These are phyloP conservation scores for Aspergillus affinis DNA, from an alignment of 495 filamentous ascomycete genomes.

Conservation along the genomic window DNA sequence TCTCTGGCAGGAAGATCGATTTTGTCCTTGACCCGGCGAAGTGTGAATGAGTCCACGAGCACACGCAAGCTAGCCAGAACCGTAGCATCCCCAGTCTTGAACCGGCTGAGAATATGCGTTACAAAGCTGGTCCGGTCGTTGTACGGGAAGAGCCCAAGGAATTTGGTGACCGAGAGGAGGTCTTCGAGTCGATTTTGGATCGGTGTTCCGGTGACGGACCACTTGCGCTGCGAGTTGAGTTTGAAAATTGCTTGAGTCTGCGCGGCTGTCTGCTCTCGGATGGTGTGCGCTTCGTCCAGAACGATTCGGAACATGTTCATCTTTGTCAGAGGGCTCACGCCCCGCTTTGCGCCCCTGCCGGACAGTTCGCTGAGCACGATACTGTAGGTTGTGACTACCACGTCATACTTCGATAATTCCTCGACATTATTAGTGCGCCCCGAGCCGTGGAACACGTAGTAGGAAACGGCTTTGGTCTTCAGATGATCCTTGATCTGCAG, in stretches of 20 bases:
- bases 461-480: slow-evolving; percentile 55
- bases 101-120: slow-evolving; percentile 76
- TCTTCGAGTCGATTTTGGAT: slow-evolving; percentile 93
- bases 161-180: slow-evolving; percentile 84
- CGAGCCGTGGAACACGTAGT: slow-evolving; percentile 82
- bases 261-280: slow-evolving; percentile 77
- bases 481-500: slow-evolving; percentile 84
- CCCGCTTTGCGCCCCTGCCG: slow-evolving; percentile 56
- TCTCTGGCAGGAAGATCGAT: slow-evolving; percentile 75
- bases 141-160: slow-evolving; percentile 83
- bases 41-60: slow-evolving; percentile 88
- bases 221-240: slow-evolving; percentile 78
- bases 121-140: slow-evolving; percentile 72
- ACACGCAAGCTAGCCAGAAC: slow-evolving; percentile 82
- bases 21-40: slow-evolving; percentile 89
- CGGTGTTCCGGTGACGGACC: slow-evolving; percentile 93
- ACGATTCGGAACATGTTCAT: slow-evolving; percentile 95
- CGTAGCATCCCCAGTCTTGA: slow-evolving; percentile 73
- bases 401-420: slow-evolving; percentile 68
- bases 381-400: slow-evolving; percentile 90
- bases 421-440: slow-evolving; percentile 65
- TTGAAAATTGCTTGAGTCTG: slow-evolving; percentile 81
- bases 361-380: slow-evolving; percentile 78
- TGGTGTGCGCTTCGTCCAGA: slow-evolving; percentile 92
- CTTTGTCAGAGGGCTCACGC: slow-evolving; percentile 62